phyloP scores from a whole-genome alignment of 148 eudicot species.

The Silene conica region DNA sequence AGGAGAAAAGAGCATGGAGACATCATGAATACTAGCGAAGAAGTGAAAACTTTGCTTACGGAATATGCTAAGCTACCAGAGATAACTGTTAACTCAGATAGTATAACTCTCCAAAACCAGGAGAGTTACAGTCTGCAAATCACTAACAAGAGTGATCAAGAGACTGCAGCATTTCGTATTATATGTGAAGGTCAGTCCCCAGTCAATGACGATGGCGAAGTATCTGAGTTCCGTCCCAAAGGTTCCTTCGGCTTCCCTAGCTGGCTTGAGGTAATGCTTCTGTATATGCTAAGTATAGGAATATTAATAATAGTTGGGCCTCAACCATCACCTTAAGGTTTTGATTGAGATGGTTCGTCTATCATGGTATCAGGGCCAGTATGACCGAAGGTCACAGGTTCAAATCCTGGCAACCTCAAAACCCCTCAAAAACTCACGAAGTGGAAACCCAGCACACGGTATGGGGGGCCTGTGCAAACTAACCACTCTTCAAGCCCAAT shows the following conservation, averaged over 20 bases:
- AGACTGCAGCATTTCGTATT: slow-evolving; percentile 48
- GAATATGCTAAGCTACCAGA: slow-evolving; percentile 61
- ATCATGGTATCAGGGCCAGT: no score
- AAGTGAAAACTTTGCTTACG: slow-evolving; percentile 40
- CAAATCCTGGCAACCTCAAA: no score
- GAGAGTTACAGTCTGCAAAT: slow-evolving; percentile 47
- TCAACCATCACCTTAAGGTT: no score
- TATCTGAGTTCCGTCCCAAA: slow-evolving; percentile 52
- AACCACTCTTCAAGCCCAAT: no score
- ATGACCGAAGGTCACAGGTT: no score
- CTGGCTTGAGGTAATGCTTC: slow-evolving; percentile 82
- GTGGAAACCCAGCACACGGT: no score
- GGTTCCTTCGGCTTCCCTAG: slow-evolving; percentile 79
- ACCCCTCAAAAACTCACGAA: no score
- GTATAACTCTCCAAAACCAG: slow-evolving; percentile 65
- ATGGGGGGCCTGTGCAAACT: no score
- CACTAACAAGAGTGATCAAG: slow-evolving; percentile 53
- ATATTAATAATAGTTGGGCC: no score
- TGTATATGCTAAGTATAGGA: slow-evolving; percentile 4
- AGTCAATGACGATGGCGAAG: slow-evolving; percentile 39
- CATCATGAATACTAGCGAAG: slow-evolving; percentile 43
- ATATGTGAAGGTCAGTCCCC: slow-evolving; percentile 64
- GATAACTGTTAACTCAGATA: slow-evolving; percentile 45
- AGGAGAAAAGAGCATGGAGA: slow-evolving; percentile 85
- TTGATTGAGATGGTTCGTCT: no score